phyloP scores from a whole-genome alignment of 163 green algal genomes.

The Scenedesmus sp. region DNA sequence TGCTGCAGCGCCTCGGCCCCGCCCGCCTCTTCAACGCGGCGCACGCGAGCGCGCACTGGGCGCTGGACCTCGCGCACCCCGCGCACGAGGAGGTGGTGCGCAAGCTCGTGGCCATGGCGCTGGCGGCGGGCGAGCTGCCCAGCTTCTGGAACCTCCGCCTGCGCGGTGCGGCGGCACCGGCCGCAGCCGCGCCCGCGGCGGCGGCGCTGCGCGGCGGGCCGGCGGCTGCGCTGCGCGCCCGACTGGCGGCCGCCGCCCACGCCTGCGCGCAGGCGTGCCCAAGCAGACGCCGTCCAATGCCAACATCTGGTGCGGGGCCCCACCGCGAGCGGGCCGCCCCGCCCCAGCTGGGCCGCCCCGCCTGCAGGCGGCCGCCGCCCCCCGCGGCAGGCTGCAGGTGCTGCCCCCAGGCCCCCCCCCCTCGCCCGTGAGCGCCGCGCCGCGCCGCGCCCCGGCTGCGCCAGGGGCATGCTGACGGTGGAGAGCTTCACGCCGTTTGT shows the following conservation, averaged over 20 bases:
- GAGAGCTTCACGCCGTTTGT: slow-evolving; percentile 67
- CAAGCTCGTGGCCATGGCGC: slow-evolving; percentile 66
- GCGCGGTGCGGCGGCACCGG: not conserved
- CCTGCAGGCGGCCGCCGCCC: no score
- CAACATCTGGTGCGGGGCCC: no score
- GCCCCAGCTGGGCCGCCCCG: no score
- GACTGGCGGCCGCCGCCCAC: not conserved
- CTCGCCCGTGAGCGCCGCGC: no score
- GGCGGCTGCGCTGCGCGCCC: not conserved
- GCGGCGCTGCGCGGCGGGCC: not conserved
- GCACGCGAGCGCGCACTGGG: slow-evolving; percentile 60
- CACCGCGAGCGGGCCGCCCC: no score
- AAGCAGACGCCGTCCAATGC: slow-evolving; percentile 50
- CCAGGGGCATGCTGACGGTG: slow-evolving; percentile 64
- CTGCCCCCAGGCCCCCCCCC: slow-evolving; percentile 6
- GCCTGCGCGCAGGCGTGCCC: not conserved
- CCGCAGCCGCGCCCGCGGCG: not conserved
- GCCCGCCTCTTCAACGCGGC: slow-evolving; percentile 55
- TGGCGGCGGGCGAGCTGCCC: slow-evolving; percentile 54
- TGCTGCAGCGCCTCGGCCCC: slow-evolving; percentile 64
- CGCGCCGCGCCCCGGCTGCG: no score
- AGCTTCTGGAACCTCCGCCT: slow-evolving; percentile 77
- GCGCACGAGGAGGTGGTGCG: slow-evolving; percentile 59
- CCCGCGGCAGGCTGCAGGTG: no score
- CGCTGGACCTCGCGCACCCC: slow-evolving; percentile 68